Base-by-base conservation (phyloP, 2,329 filamentous ascomycete species). In the Colletotrichum limetticola region DNA sequence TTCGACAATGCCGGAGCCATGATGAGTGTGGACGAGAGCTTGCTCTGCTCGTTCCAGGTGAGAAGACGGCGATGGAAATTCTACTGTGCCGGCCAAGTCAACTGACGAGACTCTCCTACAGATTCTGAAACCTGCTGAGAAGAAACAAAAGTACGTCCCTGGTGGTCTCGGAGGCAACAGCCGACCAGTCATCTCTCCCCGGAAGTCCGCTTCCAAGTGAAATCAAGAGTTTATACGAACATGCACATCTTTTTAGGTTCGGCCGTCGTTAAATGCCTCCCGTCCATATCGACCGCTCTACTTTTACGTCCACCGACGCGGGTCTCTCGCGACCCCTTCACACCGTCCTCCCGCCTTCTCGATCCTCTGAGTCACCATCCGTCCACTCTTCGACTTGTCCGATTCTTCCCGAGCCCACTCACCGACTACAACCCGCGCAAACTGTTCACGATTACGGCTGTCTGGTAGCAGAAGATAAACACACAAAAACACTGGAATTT, bases 111-210 rank as follows among this genome's bases (percentile, higher is more conserved):
- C n/a, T 59, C n/a, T 60, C 56, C 59, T 66, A 32, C 78, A 97
- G 95, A 98, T 99, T 83, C 90, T 99, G 88, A 99, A 98, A 89
- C 97, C 97, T 82, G 97, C 97, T 85, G 97, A 99, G 91, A 99
- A 99, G 93, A 99, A 99, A 93, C 96, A 98, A 94, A 98, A 98
- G 95, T 98, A 97, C 89, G 95, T 97, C 83, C 90, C 91, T 87
- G 89, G 88, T 87, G 89, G 90, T 87, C 89, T 93, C 85, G 91
- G 90, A 86, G 89, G 89, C 86, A 88, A 90, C 87, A 90, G 88
- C 87, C 89, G 90, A 84, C 75, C 77, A 76, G 87, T 90, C 85
- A 92, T 91, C 89, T 88, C 91, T 88, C 90, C 91, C 85, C 88
- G 89, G 87, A 94, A 92, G 85, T 58, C 88, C 90, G 84, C 82